Evolutionary conservation across 1,139 yeast species (phyloP).

Genomic region (Magnusiomyces clavatus): DNA sequence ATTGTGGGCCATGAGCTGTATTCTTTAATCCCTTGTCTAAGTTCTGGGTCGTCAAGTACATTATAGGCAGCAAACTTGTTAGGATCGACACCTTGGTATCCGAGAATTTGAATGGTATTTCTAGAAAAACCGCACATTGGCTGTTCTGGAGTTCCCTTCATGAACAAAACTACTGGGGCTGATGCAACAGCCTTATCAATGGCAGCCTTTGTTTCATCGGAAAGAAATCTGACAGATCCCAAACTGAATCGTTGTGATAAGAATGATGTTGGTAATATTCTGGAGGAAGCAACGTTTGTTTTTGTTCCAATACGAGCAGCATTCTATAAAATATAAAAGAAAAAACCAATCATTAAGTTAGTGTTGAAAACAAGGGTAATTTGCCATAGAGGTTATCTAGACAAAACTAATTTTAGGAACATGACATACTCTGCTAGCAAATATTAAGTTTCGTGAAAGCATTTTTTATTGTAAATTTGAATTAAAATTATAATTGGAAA

Average conservation of each 20-base stretch:
- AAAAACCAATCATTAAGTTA: background rate
- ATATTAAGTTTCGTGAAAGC: background rate
- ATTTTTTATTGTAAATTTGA: background rate
- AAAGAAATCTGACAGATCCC: constrained; percentile 43
- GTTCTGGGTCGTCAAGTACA: constrained; percentile 88
- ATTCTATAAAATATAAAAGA: background rate
- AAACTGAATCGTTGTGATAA: no score
- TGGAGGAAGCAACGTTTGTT: no score
- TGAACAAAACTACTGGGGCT: constrained; percentile 87
- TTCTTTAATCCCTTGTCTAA: constrained; percentile 90
- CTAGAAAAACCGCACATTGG: constrained; percentile 98
- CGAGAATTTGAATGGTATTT: constrained; percentile 86
- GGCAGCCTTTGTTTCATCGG: constrained; percentile 74
- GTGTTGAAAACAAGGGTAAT: no score
- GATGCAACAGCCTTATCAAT: constrained; percentile 77
- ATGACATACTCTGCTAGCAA: background rate
- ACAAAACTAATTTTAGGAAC: constrained; percentile 1
- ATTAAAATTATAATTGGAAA: no score
- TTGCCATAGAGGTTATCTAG: background rate
- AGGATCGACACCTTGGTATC: constrained; percentile 97
- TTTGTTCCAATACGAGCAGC: no score
- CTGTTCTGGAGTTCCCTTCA: constrained; percentile 76
- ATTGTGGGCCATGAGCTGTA: constrained; percentile 94
- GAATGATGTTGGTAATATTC: no score
- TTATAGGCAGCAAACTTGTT: constrained; percentile 93